Conservation (phyloP, 257 asterid species). For the Linaria vulgaris region DNA sequence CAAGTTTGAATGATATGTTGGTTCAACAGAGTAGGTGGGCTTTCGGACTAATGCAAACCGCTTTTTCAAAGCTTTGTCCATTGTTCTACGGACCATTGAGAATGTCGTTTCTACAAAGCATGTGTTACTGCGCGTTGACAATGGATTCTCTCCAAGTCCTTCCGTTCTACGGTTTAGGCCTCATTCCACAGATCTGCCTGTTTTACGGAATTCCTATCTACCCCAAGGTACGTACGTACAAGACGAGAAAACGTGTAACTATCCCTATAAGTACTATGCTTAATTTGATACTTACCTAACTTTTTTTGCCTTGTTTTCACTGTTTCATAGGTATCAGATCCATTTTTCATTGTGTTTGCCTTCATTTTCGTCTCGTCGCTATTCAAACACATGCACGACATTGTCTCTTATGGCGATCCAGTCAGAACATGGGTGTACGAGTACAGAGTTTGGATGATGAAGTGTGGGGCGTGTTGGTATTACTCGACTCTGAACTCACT, state of each 20-base stretch:
- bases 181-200: slow-evolving; percentile 48
- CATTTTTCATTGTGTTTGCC: slow-evolving; percentile 46
- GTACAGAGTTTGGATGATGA: slow-evolving; percentile 65
- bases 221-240: slow-evolving; percentile 50
- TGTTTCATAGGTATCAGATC: slow-evolving; percentile 49
- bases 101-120: slow-evolving; percentile 40
- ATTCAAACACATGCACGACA: slow-evolving; percentile 50
- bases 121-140: slow-evolving; percentile 38
- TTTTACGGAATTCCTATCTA: slow-evolving; percentile 39
- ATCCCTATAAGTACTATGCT: no score
- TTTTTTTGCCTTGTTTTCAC: not conserved
- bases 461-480: slow-evolving; percentile 45
- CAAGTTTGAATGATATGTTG: slow-evolving; percentile 45
- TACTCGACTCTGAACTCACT: slow-evolving; percentile 48
- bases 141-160: slow-evolving; percentile 25
- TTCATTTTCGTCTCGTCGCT: slow-evolving; percentile 51
- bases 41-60: slow-evolving; percentile 43
- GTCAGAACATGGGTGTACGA: slow-evolving; percentile 53
- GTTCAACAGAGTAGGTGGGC: slow-evolving; percentile 55
- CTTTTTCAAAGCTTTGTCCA: slow-evolving; percentile 39
- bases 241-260: no score
- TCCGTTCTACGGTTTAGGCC: slow-evolving; percentile 34
- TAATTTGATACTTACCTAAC: slow-evolving; percentile 12
- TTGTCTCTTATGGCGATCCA: slow-evolving; percentile 43
- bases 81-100: slow-evolving; percentile 40